A percentile compares a stretch with the other conserved stretches of the same genome.
Conservation (phyloP, 108 stramenopile species). For the Discostella stelligeroides region DNA sequence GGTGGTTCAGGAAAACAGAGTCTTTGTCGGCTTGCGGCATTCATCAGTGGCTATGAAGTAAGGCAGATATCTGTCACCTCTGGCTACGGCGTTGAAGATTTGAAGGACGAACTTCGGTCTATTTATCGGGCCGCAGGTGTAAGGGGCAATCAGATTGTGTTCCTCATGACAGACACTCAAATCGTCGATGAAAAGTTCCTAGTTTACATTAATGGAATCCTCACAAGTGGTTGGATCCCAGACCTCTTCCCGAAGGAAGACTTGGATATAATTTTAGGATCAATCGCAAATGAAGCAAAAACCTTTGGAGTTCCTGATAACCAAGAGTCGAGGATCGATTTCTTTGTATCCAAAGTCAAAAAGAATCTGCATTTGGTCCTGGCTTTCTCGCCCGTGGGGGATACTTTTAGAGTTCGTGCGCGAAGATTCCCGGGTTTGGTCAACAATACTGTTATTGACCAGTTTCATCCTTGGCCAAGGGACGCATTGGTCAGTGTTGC, state of each 20-base stretch:
- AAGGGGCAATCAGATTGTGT: slow-evolving; percentile 75
- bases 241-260: slow-evolving; percentile 91
- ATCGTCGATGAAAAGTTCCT: slow-evolving; percentile 90
- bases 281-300: slow-evolving; percentile 80
- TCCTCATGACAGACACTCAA: slow-evolving; percentile 90
- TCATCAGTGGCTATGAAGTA: slow-evolving; percentile 83
- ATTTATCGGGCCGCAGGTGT: slow-evolving; percentile 76
- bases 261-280: slow-evolving; percentile 72
- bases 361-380: slow-evolving; percentile 85
- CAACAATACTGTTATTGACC: slow-evolving; percentile 86
- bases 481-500: slow-evolving; percentile 89
- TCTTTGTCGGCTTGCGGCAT: slow-evolving; percentile 83
- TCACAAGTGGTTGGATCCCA: slow-evolving; percentile 88
- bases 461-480: slow-evolving; percentile 91
- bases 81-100: slow-evolving; percentile 75
- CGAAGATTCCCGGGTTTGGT: slow-evolving; percentile 89
- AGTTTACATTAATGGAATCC: slow-evolving; percentile 89
- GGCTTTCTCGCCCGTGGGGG: slow-evolving; percentile 90
- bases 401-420: slow-evolving; percentile 84
- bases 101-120: slow-evolving; percentile 80
- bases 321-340: slow-evolving; percentile 70
- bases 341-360: slow-evolving; percentile 75
- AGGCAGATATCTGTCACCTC: slow-evolving; percentile 78
- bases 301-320: slow-evolving; percentile 76
- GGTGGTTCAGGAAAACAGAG: slow-evolving; percentile 90